phyloP scores from a whole-genome alignment of 345 rosid genomes.

The Eucalyptus pauciflora region DNA sequence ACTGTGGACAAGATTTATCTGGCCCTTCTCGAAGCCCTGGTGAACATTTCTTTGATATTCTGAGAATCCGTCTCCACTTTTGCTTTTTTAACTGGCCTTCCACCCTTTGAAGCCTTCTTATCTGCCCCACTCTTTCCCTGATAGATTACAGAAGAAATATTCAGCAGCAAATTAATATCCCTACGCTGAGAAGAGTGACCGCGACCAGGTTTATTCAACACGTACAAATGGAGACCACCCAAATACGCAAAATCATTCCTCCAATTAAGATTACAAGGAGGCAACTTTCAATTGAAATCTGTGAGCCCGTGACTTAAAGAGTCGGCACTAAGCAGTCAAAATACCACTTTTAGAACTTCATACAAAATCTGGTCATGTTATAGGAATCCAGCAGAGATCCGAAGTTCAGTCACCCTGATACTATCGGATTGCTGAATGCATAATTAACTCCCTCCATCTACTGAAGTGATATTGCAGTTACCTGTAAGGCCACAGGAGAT shows the following conservation, averaged over 20 bases:
- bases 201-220: neutral
- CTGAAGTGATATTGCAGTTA: neutral
- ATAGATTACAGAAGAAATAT: neutral
- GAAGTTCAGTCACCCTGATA: neutral
- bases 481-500: slow-evolving; percentile 33
- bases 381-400: neutral
- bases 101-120: slow-evolving; percentile 24
- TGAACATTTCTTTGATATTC: slow-evolving; percentile 82
- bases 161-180: neutral
- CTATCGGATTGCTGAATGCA: neutral
- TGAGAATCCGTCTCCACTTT: slow-evolving; percentile 66
- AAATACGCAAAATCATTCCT: neutral
- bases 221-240: neutral
- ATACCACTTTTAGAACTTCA: neutral
- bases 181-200: neutral
- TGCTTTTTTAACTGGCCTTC: slow-evolving; percentile 49
- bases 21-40: slow-evolving; percentile 53
- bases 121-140: slow-evolving; percentile 34
- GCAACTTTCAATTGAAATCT: neutral
- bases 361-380: neutral
- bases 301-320: neutral
- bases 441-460: neutral
- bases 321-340: neutral
- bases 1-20: neutral
- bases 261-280: neutral